phyloP scores from a whole-genome alignment of 306 rosid genomes.

The Ceratonia siliqua region DNA sequence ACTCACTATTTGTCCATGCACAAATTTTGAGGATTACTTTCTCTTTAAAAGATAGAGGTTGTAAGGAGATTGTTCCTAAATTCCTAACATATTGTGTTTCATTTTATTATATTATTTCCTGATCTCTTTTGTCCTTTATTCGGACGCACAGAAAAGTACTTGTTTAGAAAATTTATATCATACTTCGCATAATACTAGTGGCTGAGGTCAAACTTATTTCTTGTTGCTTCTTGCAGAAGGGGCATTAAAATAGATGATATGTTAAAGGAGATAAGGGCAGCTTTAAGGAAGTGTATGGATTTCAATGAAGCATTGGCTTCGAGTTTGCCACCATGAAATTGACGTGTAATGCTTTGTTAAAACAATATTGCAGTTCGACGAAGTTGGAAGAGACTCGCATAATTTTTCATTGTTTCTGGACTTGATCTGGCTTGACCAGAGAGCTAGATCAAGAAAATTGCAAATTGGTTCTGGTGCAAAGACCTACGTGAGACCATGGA shows the following conservation, averaged over 20 bases:
- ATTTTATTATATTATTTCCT: neutral
- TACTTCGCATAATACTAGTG: neutral
- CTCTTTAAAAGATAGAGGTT: neutral
- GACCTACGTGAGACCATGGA: neutral
- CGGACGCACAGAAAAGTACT: neutral
- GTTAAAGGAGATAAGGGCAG: slow-evolving; percentile 80
- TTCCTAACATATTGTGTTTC: neutral
- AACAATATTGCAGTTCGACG: slow-evolving; percentile 1
- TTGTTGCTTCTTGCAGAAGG: slow-evolving; percentile 62
- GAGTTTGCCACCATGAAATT: slow-evolving; percentile 33
- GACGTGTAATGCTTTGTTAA: slow-evolving; percentile 12
- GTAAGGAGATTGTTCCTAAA: neutral
- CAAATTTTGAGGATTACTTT: neutral
- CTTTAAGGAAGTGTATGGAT: slow-evolving; percentile 65
- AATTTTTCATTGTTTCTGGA: neutral
- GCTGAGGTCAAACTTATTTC: slow-evolving; percentile 1
- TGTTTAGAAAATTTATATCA: neutral
- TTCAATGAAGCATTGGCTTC: slow-evolving; percentile 32
- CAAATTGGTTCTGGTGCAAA: neutral
- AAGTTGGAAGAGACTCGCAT: neutral
- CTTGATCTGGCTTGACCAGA: slow-evolving; percentile 22
- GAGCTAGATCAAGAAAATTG: slow-evolving; percentile 6
- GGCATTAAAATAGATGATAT: slow-evolving; percentile 61
- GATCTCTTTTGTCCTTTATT: slow-evolving; percentile 12
- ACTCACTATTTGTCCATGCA: neutral